Percentiles rank a stretch among this genome's conserved stretches.
Conservation (phyloP, 352 stramenopile genomes). For the Blastocystis sp. region DNA sequence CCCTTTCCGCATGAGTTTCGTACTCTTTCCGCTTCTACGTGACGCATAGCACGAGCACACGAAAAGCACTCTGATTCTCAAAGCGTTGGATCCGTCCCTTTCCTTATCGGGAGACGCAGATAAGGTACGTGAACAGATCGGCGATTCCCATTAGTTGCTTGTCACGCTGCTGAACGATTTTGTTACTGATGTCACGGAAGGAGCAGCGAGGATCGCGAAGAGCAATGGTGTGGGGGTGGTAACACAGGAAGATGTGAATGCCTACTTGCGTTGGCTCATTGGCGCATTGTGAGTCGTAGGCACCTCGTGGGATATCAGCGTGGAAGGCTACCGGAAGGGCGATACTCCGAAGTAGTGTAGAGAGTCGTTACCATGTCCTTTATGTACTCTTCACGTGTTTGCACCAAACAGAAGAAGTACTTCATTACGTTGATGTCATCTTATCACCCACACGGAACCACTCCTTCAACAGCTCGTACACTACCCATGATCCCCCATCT, state of each 20-base stretch:
- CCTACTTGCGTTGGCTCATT: background rate
- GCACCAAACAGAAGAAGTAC: background rate
- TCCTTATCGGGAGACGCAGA: constrained; percentile 38
- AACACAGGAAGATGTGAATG: background rate
- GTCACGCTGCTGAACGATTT: constrained; percentile 52
- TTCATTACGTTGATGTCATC: constrained; percentile 51
- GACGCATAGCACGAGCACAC: constrained; percentile 25
- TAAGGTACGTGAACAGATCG: background rate
- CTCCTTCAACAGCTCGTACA: constrained; percentile 59
- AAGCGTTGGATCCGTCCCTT: constrained; percentile 43
- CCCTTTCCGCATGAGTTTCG: background rate
- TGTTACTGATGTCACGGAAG: constrained; percentile 64
- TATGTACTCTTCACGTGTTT: background rate
- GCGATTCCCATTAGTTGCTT: background rate
- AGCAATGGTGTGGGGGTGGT: background rate
- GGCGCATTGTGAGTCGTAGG: background rate
- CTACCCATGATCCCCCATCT: constrained; percentile 9
- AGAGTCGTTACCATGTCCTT: background rate
- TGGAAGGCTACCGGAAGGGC: background rate
- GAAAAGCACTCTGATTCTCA: constrained; percentile 15
- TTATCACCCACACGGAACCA: constrained; percentile 68
- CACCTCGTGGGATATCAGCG: background rate
- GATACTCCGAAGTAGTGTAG: background rate
- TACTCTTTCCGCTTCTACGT: background rate
- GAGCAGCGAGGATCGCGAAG: background rate